A percentile compares a stretch with the other conserved stretches of the same genome.
These are phyloP conservation scores for Russula olivacea DNA, from an alignment of 768 basidiomycete genomes.

Conservation along the genomic window DNA sequence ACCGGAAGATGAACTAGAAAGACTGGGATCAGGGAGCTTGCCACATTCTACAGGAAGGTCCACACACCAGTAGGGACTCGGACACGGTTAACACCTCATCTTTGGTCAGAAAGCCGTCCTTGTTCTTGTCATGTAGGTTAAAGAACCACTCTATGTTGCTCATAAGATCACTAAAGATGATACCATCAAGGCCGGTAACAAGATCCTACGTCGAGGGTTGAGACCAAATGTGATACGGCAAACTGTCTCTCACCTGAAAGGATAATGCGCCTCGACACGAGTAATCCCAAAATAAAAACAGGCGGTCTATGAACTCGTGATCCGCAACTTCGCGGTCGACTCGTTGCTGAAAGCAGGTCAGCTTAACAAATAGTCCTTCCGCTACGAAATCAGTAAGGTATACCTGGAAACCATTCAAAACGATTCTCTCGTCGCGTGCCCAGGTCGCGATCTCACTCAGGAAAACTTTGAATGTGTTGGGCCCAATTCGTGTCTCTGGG, in stretches of 20 bases:
- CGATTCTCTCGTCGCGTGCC: conserved; percentile 91
- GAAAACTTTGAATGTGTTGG: conserved; percentile 83
- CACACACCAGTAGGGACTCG: conserved; percentile 80
- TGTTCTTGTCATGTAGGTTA: conserved; percentile 90
- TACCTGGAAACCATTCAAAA: conserved; percentile 88
- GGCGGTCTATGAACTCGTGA: conserved; percentile 88
- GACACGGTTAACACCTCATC: conserved; percentile 95
- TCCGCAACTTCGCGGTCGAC: conserved; percentile 88
- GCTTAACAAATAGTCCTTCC: conserved; percentile 11
- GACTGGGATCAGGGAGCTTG: neutral
- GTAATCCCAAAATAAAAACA: conserved; percentile 95
- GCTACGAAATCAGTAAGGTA: neutral
- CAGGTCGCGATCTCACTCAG: conserved; percentile 90
- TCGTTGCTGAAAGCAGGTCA: conserved; percentile 53
- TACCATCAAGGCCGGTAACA: conserved; percentile 79
- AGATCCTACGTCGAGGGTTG: conserved; percentile 57
- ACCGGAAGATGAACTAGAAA: conserved; percentile 91
- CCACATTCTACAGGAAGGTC: conserved; percentile 1
- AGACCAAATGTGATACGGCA: neutral
- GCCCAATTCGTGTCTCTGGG: conserved; percentile 83
- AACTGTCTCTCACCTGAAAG: conserved; percentile 61
- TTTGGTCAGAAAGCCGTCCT: conserved; percentile 91
- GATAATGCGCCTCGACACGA: conserved; percentile 77
- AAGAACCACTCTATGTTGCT: conserved; percentile 99
- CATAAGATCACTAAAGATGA: conserved; percentile 97